Evolutionary conservation across 441 rosid species (phyloP).

Genomic region (Gossypium gossypioides): DNA sequence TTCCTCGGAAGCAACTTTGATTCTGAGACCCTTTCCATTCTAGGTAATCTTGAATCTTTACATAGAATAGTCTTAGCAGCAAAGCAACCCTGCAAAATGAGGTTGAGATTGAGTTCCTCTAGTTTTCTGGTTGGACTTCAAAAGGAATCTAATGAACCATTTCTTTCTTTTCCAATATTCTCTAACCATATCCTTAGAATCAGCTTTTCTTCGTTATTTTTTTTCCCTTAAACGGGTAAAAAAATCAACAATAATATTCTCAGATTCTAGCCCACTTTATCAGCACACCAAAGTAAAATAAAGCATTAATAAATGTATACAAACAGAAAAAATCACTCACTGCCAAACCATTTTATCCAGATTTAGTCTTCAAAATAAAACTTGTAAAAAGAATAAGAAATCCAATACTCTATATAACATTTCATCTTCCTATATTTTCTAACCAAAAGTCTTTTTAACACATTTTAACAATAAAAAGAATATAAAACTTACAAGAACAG

Average conservation of each 20-base stretch:
- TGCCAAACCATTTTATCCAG: not conserved
- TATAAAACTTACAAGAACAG: not conserved
- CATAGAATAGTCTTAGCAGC: conserved; percentile 23
- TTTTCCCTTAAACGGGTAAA: not conserved
- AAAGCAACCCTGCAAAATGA: conserved; percentile 31
- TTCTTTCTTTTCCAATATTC: not conserved
- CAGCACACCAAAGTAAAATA: not conserved
- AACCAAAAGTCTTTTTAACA: not conserved
- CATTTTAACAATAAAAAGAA: not conserved
- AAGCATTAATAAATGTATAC: not conserved
- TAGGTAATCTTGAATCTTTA: conserved; percentile 21
- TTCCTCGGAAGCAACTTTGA: conserved; percentile 40
- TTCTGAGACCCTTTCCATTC: conserved; percentile 61
- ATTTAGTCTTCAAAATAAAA: not conserved
- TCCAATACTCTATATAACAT: not conserved
- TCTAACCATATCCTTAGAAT: not conserved
- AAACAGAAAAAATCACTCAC: not conserved
- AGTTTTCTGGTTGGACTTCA: not conserved
- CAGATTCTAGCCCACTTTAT: not conserved
- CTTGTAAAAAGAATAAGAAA: not conserved
- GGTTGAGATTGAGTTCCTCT: not conserved
- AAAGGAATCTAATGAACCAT: not conserved
- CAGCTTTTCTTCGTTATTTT: not conserved
- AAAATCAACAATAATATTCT: not conserved
- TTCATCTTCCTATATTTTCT: not conserved